Evolutionary conservation across 768 basidiomycete genomes (phyloP), one percentile per base, ranked within the genome.

Genomic region (Pleurotus tuoliensis): DNA sequence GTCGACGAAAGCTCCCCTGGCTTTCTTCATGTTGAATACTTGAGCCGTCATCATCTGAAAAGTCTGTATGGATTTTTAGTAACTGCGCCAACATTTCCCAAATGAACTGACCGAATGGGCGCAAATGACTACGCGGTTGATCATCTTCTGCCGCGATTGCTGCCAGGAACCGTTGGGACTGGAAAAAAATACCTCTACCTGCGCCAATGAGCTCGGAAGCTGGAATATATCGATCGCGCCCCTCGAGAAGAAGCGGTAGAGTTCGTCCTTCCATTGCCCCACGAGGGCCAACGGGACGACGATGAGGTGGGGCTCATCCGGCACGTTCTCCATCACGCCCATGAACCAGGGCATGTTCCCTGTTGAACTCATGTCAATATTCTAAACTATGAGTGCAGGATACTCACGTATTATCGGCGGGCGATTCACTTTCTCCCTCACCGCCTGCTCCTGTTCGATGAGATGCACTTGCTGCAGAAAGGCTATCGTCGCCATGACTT

Each of bases 231-330:
- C 59, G 12, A 61, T 22, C 1, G 30, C 2, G 20, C 54, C 53
- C 13, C 7, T n/a, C 2, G 16, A 5, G 15, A 68, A 54, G 18
- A 65, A 59, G 0, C 16, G 46, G 27, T 61, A 48, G 0, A 67
- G 13, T 20, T 67, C 65, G 3, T 52, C 27, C 0, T 41, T n/a
- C 67, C 68, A 69, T 39, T 67, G 66, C 12, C 22, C 46, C 6
- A 63, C 40, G 3, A 69, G 63, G 0, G 66, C 62, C 12, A 59
- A 58, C 0, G 65, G 65, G 2, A 64, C 59, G 18, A 66, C 39
- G 9, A 67, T 61, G 4, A 67, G 58, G 25, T 67, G 67, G 0
- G 63, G 63, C 4, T 16, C 47, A 12, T 62, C 41, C 0, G 55
- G 49, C 0, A 61, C 1, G 15, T 4, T 3, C 40, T n/a, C 25